These are phyloP conservation scores for Sclerospora graminicola DNA, from an alignment of 352 stramenopile species.

Conservation along the genomic window DNA sequence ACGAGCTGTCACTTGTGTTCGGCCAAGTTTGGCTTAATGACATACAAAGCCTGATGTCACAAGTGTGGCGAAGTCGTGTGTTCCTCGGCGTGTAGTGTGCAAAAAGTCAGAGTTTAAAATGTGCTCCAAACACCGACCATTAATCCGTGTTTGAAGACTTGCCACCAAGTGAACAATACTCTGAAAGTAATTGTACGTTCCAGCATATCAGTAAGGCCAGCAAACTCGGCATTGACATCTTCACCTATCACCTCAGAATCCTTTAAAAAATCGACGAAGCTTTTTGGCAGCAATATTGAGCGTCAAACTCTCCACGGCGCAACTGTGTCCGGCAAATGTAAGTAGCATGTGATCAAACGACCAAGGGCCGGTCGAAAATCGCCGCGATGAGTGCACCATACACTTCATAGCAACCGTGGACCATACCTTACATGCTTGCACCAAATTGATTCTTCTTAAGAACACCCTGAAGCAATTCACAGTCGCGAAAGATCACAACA, in stretches of 20 bases:
- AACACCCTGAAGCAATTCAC: constrained; percentile 93
- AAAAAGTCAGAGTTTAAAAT: constrained; percentile 51
- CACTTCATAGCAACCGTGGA: constrained; percentile 94
- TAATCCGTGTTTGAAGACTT: constrained; percentile 18
- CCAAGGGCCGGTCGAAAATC: constrained; percentile 75
- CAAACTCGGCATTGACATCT: constrained; percentile 80
- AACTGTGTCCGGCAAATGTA: constrained; percentile 99
- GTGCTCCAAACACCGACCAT: constrained; percentile 26
- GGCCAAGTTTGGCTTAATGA: constrained; percentile 47
- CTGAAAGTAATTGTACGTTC: constrained; percentile 17
- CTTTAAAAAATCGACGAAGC: constrained; percentile 83
- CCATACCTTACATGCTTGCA: constrained; percentile 94
- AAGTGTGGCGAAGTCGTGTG: constrained; percentile 73
- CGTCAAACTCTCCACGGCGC: constrained; percentile 97
- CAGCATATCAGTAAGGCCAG: constrained; percentile 55
- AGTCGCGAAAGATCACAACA: constrained; percentile 93
- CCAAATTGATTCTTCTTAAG: constrained; percentile 99
- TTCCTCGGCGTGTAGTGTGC: constrained; percentile 31
- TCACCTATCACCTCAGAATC: constrained; percentile 73
- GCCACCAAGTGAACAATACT: constrained; percentile 17
- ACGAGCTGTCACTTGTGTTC: constrained; percentile 49
- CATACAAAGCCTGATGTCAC: constrained; percentile 48
- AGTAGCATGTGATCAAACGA: constrained; percentile 94
- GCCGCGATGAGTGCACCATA: constrained; percentile 75
- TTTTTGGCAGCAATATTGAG: constrained; percentile 91